Evolutionary conservation across 1,284 basidiomycete species (phyloP).

Genomic region (Dichomitus squalens): DNA sequence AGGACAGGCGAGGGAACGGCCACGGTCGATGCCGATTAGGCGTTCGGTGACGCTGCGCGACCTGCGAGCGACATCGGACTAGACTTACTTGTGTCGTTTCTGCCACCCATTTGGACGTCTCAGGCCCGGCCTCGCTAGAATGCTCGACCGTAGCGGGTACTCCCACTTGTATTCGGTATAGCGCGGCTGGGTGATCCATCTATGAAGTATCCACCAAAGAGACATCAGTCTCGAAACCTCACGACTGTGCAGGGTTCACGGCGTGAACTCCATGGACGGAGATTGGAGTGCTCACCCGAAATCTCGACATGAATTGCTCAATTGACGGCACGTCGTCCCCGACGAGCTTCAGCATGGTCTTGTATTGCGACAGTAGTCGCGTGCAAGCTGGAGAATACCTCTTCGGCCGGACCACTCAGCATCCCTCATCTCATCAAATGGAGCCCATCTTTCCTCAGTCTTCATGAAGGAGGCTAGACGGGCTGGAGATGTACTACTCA

Average conservation of each 20-base stretch:
- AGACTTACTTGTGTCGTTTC: slow-evolving; percentile 89
- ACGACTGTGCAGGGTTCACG: too few species aligned
- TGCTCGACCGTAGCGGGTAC: slow-evolving; percentile 98
- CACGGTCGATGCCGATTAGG: not conserved
- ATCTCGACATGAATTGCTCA: slow-evolving; percentile 91
- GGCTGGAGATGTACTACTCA: slow-evolving; percentile 48
- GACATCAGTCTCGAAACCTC: not conserved
- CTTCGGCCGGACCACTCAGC: slow-evolving; percentile 40
- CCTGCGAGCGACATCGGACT: not conserved
- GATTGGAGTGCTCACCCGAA: slow-evolving; percentile 57
- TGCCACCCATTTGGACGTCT: slow-evolving; percentile 97
- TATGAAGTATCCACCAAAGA: slow-evolving; percentile 31
- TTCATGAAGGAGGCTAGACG: not conserved
- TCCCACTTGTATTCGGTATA: slow-evolving; percentile 89
- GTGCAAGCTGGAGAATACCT: slow-evolving; percentile 98
- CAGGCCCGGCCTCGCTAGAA: slow-evolving; percentile 77
- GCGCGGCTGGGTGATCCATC: slow-evolving; percentile 95
- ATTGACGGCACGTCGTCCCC: slow-evolving; percentile 82
- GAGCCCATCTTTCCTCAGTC: too few species aligned
- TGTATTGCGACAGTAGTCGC: slow-evolving; percentile 91
- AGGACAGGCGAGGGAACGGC: not conserved
- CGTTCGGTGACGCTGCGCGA: not conserved
- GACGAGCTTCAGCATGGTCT: slow-evolving; percentile 94
- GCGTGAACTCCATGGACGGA: too few species aligned
- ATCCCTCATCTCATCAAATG: not conserved